Evolutionary conservation across 202 grass and related monocot species (phyloP).

Genomic region (Miscanthus sacchariflorus): DNA sequence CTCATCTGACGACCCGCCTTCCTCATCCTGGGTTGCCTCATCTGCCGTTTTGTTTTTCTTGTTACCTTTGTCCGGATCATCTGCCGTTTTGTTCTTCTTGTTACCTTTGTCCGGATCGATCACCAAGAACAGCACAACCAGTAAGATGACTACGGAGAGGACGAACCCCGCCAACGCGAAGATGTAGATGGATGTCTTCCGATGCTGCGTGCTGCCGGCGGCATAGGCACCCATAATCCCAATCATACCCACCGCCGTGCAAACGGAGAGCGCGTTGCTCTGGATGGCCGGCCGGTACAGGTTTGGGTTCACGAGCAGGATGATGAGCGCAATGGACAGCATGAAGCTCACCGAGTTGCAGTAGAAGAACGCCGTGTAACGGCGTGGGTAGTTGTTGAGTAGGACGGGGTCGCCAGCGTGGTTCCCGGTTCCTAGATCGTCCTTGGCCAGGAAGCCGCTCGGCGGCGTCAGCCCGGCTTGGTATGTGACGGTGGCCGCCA

Average conservation of each 20-base stretch:
- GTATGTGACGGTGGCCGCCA: neutral
- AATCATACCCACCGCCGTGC: conserved; percentile 5
- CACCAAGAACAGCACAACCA: neutral
- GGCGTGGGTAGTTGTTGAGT: neutral
- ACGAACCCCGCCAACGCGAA: neutral
- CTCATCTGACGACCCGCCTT: neutral
- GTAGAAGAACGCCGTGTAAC: conserved; percentile 44
- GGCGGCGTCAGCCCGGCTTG: conserved; percentile 3
- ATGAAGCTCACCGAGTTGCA: conserved; percentile 52
- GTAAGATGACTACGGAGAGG: neutral
- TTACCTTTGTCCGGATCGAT: neutral
- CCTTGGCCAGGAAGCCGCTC: neutral
- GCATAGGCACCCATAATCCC: neutral
- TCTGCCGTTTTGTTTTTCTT: neutral
- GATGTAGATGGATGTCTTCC: conserved; percentile 6
- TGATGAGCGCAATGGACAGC: conserved; percentile 49
- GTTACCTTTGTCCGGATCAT: no score
- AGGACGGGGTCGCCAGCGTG: conserved; percentile 27
- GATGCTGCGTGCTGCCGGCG: neutral
- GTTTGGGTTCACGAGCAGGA: conserved; percentile 35
- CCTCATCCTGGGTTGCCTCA: no score
- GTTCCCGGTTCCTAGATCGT: neutral
- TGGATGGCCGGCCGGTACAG: conserved; percentile 33
- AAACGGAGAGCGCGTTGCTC: conserved; percentile 34
- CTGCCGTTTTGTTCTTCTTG: neutral